Evolutionary conservation across 2,329 filamentous ascomycete species (phyloP).

Genomic region (Neonectria magnoliae): DNA sequence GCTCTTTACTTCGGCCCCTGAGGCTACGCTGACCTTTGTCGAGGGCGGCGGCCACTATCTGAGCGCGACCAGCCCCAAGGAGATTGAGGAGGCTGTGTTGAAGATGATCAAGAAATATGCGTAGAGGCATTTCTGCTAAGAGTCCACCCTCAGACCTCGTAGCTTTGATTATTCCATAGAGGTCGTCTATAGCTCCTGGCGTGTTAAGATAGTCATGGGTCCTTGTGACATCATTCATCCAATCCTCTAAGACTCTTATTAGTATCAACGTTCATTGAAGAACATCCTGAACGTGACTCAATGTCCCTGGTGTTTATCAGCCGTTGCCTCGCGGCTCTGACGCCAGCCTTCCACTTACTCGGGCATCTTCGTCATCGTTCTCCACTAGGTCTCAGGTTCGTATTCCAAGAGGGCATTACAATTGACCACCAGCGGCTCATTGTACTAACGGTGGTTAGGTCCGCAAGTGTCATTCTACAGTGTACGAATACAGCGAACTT

Average conservation of each 20-base stretch:
- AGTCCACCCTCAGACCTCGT: background rate
- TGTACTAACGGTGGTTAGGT: background rate
- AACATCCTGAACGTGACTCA: too few species aligned
- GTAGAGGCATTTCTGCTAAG: conserved; percentile 37
- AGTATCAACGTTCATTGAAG: too few species aligned
- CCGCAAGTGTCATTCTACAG: background rate
- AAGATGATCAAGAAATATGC: conserved; percentile 52
- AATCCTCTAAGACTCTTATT: too few species aligned
- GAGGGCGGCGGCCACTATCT: conserved; percentile 61
- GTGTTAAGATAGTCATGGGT: background rate
- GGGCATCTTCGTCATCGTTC: background rate
- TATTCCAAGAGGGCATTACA: background rate
- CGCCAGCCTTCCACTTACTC: background rate
- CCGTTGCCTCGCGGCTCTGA: background rate
- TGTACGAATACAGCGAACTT: background rate
- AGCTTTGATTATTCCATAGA: background rate
- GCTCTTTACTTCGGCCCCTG: conserved; percentile 57
- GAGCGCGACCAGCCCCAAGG: conserved; percentile 58
- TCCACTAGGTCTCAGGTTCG: background rate
- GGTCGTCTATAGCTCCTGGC: background rate
- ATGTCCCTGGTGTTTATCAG: background rate
- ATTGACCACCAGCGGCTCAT: background rate
- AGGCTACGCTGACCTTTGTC: conserved; percentile 55
- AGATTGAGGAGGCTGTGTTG: conserved; percentile 57
- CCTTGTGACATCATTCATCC: background rate